Evolutionary conservation across 208 protist genomes (phyloP).

Genomic region (Leishmania guyanensis): DNA sequence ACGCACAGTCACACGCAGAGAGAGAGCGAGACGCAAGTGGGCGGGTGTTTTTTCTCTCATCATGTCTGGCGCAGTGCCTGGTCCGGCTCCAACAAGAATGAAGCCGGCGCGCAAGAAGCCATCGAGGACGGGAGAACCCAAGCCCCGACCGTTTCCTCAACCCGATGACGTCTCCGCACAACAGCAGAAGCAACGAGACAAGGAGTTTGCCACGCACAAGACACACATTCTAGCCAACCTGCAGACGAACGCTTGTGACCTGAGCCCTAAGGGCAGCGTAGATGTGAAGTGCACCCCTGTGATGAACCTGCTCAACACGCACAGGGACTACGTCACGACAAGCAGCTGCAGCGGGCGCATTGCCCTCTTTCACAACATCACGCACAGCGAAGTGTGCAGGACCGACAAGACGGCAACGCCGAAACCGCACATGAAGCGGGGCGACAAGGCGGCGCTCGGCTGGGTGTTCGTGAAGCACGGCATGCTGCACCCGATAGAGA

Average conservation of each 20-base stretch:
- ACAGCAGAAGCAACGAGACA: slow-evolving; percentile 52
- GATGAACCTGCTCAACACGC: slow-evolving; percentile 75
- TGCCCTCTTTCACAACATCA: slow-evolving; percentile 78
- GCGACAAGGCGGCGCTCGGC: slow-evolving; percentile 63
- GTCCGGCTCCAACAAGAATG: slow-evolving; percentile 10
- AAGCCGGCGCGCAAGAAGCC: slow-evolving; percentile 41
- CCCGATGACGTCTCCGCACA: slow-evolving; percentile 8
- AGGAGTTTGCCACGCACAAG: slow-evolving; percentile 78
- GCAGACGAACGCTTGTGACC: slow-evolving; percentile 64
- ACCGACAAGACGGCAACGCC: slow-evolving; percentile 6
- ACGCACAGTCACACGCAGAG: too few relatives aligned
- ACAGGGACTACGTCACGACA: slow-evolving; percentile 83
- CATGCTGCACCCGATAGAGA: slow-evolving; percentile 61
- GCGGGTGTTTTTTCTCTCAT: not conserved
- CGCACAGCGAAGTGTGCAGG: not conserved
- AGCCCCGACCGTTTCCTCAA: not conserved
- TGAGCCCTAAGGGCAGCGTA: slow-evolving; percentile 74
- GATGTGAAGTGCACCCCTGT: slow-evolving; percentile 77
- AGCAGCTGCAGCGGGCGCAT: slow-evolving; percentile 92
- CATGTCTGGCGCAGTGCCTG: not conserved
- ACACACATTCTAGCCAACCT: slow-evolving; percentile 64
- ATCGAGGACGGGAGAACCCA: not conserved
- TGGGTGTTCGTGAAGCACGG: slow-evolving; percentile 88
- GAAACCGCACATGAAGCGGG: slow-evolving; percentile 57
- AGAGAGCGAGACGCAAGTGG: not conserved